Base-by-base conservation (phyloP, 2,329 filamentous ascomycete species). In the Pseudogymnoascus sp. region DNA sequence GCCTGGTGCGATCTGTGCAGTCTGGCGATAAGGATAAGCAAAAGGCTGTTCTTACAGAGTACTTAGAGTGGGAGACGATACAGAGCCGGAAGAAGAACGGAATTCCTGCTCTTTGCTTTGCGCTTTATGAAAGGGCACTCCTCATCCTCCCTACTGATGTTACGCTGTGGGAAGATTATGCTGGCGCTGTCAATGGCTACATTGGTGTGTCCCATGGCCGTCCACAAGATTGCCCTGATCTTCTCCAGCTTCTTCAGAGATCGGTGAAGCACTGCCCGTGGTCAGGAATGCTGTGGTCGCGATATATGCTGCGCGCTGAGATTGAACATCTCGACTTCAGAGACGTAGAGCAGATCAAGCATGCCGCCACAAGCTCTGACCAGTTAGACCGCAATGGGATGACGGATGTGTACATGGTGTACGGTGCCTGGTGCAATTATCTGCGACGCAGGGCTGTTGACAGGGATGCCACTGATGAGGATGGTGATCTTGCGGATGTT, bases 391-490 rank as follows among this genome's bases (percentile, higher is more conserved):
- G 89, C 67, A 87, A 91, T 66, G 93, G 92, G 23, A 88, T 97
- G 82, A 86, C 91, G 60, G 90, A 93, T 68, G 86, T 97, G 33
- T 83, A 97, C 65, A 91, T 96, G 70, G 91, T 97, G 71, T 92
- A 97, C 71, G 87, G 91, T 62, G 89, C 93, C 0, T 99, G 95
- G 95, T 97, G 93, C 72, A 92, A 91, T 60, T 97, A 93, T 69
- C 82, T 99, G 19, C 91, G 93, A 68, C 88, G 95, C 23, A 87
- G 87, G 60, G 91, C 93, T 17, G 92, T 96, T 78, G 81, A 86
- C 63, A 81, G 85, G 1, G 85, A 86, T 65, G 86, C 89, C 1
- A 85, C 84, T 1, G 90, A 93, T 64, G 93, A 97, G 72, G 90
- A 93, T 62, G 82, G 89, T 33, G 93, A 97, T 72, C 86, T 96